Conservation (phyloP, 768 basidiomycete genomes). For the Psilocybe azurescens region DNA sequence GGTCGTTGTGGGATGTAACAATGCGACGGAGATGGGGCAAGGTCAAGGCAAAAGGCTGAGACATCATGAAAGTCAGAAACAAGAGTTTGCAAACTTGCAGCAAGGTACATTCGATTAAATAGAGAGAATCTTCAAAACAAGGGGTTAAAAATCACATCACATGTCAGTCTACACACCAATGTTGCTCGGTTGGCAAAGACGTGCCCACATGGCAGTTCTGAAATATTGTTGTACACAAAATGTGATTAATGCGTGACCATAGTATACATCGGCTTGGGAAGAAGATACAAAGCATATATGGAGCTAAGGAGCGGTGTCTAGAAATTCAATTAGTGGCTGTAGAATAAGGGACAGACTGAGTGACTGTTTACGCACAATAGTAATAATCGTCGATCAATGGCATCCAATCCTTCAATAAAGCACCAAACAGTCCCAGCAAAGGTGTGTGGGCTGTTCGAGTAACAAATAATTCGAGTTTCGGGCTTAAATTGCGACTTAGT, state of each 20-base stretch:
- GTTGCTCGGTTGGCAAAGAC: not conserved
- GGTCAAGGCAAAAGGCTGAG: slow-evolving; percentile 23
- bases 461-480: slow-evolving; percentile 73
- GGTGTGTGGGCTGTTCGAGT: slow-evolving; percentile 60
- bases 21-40: slow-evolving; percentile 52
- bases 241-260: slow-evolving; percentile 9
- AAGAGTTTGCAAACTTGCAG: not conserved
- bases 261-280: slow-evolving; percentile 17
- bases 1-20: slow-evolving; percentile 52
- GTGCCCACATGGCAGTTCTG: slow-evolving; percentile 8
- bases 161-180: slow-evolving; percentile 6
- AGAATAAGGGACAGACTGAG: not conserved
- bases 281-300: slow-evolving; percentile 21
- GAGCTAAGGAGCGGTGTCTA: slow-evolving; percentile 48
- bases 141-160: slow-evolving; percentile 6
- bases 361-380: slow-evolving; percentile 69
- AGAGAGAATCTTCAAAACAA: not conserved
- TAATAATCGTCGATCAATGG: slow-evolving; percentile 90
- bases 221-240: slow-evolving; percentile 1
- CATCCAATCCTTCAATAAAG: slow-evolving; percentile 83
- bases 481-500: slow-evolving; percentile 46
- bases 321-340: not conserved
- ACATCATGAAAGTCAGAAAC: slow-evolving; percentile 28
- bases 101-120: slow-evolving; percentile 4
- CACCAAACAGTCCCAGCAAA: slow-evolving; percentile 69